A percentile compares a stretch with the other conserved stretches of the same genome.
phyloP scores from a whole-genome alignment of 176 grass and related monocot genomes.

The Pontederia paniculata region DNA sequence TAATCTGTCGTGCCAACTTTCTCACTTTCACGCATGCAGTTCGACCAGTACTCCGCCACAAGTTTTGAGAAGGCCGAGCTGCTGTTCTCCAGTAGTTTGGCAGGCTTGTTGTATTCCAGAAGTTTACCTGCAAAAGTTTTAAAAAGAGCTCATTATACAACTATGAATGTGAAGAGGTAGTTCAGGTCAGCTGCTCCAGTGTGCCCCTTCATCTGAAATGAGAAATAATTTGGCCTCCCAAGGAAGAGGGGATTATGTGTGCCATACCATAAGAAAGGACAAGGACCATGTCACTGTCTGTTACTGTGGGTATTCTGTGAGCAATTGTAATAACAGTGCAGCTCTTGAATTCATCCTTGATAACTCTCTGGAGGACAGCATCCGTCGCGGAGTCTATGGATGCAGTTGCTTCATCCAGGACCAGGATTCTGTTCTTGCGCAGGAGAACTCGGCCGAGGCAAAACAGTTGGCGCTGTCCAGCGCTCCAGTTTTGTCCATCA shows the following conservation, averaged over 20 bases:
- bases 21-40: conserved; percentile 28
- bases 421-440: conserved; percentile 63
- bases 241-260: not conserved
- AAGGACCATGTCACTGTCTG: conserved; percentile 85
- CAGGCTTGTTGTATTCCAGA: conserved; percentile 79
- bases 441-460: conserved; percentile 87
- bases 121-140: conserved; percentile 46
- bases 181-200: not conserved
- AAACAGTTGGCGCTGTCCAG: conserved; percentile 84
- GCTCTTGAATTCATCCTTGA: conserved; percentile 64
- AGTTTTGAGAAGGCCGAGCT: conserved; percentile 84
- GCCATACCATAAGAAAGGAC: conserved; percentile 87
- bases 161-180: too few species aligned
- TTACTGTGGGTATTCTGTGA: conserved; percentile 87
- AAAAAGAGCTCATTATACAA: not conserved
- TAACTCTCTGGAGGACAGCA: conserved; percentile 68
- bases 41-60: conserved; percentile 90
- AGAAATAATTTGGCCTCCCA: not conserved
- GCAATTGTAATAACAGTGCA: conserved; percentile 85
- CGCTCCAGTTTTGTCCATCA: conserved; percentile 86
- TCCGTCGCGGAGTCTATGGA: conserved; percentile 88
- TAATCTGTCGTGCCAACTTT: too few species aligned
- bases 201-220: not conserved
- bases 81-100: conserved; percentile 59
- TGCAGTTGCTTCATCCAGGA: conserved; percentile 84